Conservation (phyloP, 495 filamentous ascomycete genomes). For the Venustampulla echinocandica region DNA sequence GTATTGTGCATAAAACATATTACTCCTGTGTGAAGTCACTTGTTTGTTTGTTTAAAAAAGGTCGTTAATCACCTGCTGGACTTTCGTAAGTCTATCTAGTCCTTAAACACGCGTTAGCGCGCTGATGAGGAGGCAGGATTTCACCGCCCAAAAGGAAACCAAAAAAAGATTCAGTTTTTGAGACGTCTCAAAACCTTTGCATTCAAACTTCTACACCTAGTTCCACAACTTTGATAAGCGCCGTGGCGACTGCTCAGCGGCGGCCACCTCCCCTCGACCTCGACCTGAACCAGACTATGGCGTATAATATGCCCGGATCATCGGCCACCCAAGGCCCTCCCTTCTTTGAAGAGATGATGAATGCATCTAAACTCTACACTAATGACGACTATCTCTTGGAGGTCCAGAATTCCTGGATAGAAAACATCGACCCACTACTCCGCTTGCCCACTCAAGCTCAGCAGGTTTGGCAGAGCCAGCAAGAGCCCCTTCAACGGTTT, state of each 20-base stretch:
- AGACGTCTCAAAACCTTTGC: too few relatives aligned
- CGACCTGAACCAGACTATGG: not conserved
- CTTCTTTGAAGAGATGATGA: not conserved
- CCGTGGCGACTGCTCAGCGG: too few relatives aligned
- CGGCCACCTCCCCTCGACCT: not conserved
- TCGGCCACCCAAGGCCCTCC: not conserved
- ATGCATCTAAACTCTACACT: not conserved
- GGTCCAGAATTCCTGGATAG: not conserved
- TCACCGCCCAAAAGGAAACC: too few relatives aligned
- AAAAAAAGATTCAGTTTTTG: too few relatives aligned
- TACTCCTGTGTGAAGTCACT: not conserved
- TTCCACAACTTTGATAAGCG: constrained; percentile 2
- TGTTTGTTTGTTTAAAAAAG: not conserved
- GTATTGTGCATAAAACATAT: not conserved
- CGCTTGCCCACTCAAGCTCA: not conserved
- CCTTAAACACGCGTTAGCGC: not conserved
- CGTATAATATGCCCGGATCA: not conserved
- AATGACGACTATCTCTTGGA: not conserved
- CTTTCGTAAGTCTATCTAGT: not conserved
- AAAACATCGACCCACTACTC: constrained; percentile 2
- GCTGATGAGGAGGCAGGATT: not conserved
- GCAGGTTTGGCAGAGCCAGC: not conserved
- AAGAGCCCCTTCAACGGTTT: constrained; percentile 8
- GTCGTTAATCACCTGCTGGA: not conserved
- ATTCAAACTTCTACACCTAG: not conserved